These are phyloP conservation scores for Globisporangium nunn DNA, from an alignment of 352 stramenopile species.

Conservation along the genomic window DNA sequence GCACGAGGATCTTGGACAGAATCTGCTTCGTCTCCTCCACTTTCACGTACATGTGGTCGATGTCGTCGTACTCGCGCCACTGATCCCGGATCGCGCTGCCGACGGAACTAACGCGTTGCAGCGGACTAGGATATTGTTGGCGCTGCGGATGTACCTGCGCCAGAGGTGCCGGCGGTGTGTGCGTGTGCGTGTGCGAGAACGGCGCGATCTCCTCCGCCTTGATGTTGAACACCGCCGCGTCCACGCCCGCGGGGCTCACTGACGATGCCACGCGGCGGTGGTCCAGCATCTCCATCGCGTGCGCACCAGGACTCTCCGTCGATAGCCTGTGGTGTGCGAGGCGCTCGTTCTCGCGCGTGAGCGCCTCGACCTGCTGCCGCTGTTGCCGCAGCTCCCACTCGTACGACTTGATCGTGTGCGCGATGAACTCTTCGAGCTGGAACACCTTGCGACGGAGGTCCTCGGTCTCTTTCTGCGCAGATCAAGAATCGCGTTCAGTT, in stretches of 20 bases:
- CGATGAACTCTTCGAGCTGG: conserved; percentile 60
- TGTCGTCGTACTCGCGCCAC: conserved; percentile 21
- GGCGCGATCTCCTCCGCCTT: conserved; percentile 23
- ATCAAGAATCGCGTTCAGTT: too few relatives aligned
- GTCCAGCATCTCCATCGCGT: background rate
- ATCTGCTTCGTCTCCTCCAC: conserved; percentile 33
- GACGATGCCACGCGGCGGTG: background rate
- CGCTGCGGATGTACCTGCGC: background rate
- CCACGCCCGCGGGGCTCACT: conserved; percentile 19
- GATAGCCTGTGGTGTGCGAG: conserved; percentile 11
- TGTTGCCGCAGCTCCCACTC: conserved; percentile 44
- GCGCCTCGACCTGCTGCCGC: conserved; percentile 25
- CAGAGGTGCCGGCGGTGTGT: background rate
- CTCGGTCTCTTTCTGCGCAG: conserved; percentile 42
- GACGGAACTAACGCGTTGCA: background rate
- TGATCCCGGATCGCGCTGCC: conserved; percentile 9
- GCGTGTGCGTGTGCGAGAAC: conserved; percentile 1
- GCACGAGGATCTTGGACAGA: conserved; percentile 38
- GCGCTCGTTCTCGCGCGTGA: conserved; percentile 38
- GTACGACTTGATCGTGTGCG: conserved; percentile 48
- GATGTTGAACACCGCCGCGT: conserved; percentile 16
- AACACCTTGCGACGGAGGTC: conserved; percentile 65
- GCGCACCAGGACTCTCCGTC: background rate
- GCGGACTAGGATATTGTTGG: background rate
- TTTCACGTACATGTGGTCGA: conserved; percentile 20